Base-by-base conservation (phyloP, 1,284 basidiomycete species). In the Irpex sp. region DNA sequence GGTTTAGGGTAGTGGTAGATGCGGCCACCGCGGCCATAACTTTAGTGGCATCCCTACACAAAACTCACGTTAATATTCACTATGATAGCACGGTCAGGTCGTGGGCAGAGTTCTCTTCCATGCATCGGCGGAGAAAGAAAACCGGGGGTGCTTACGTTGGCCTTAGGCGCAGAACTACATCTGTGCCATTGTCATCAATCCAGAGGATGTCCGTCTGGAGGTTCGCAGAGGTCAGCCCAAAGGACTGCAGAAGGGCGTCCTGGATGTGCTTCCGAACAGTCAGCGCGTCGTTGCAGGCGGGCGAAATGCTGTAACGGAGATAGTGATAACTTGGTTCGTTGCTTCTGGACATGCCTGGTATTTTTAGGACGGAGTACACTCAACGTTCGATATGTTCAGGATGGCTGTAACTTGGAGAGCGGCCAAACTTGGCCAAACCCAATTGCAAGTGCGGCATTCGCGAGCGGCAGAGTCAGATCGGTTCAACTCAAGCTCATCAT, bases 201-300 rank as follows among this genome's bases (percentile, higher is more conserved):
- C 74, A 77, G 17, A 83, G 66, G 4, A 82, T 69, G 62, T 82
- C 81, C 21, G 82, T 61, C 63, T 81, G 80, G 2, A 73, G 77
- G 64, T 74, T 72, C 21, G 81, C 75, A 9, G 69, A 70, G 8
- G 77, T 75, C 55, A 76, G 64, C 7, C 81, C 81, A 64, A 82
- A 82, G 9, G 73, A 73, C 64, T 80, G 79, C 5, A 70, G 52
- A 58, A 82, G 73, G 0, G 79, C 77, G 31, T 80, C 78, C 65
- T 83, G 82, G 17, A 83, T 68, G 4, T 72, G 36, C 63, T 79
- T 82, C 37, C 82, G 70, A 34, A 82, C 66, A 9, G 68, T 71
- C 7, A 82, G 70, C n/a, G 68, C 71, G 19, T 82, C 81, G 1
- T 67, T 56, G 62, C 73, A 74, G 7, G 75, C 65, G 1, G 77